These are phyloP conservation scores for Carex arenaria DNA, from an alignment of 202 grass and related monocot genomes.

Conservation along the genomic window DNA sequence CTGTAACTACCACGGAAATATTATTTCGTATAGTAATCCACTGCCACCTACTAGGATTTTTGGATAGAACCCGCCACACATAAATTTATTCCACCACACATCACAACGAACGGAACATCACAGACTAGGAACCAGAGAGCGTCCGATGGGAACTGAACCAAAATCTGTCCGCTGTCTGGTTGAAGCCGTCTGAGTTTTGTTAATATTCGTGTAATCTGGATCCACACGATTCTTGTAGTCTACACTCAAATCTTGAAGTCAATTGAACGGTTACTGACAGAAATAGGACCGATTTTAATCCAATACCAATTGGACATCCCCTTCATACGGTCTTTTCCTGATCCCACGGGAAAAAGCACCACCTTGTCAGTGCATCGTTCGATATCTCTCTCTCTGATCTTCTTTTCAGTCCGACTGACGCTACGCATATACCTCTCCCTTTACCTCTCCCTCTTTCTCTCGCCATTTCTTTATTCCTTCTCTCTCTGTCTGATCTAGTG, in stretches of 20 bases:
- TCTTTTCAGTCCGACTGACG: slow-evolving; percentile 19
- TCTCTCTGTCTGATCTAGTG: background rate
- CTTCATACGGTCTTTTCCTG: too few species aligned
- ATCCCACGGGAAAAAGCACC: background rate
- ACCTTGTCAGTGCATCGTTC: background rate
- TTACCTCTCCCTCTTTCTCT: background rate
- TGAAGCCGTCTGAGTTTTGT: too few species aligned
- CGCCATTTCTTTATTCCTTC: slow-evolving; percentile 20
- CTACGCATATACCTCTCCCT: slow-evolving; percentile 8
- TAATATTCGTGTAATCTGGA: too few species aligned
- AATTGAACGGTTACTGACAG: too few species aligned
- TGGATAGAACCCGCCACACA: background rate
- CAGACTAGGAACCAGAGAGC: background rate
- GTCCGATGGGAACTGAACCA: too few species aligned
- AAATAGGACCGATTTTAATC: too few species aligned
- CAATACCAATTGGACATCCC: too few species aligned
- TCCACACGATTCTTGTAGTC: too few species aligned
- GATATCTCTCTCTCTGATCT: background rate
- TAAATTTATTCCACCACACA: background rate
- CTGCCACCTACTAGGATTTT: background rate
- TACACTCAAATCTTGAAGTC: too few species aligned
- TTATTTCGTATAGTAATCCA: background rate
- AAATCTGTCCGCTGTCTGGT: too few species aligned
- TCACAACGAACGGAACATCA: background rate
- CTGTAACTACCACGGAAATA: background rate